Percentiles rank a stretch among this genome's conserved stretches.
Conservation (phyloP, 495 filamentous ascomycete species). For the Aspergillus bridgeri region DNA sequence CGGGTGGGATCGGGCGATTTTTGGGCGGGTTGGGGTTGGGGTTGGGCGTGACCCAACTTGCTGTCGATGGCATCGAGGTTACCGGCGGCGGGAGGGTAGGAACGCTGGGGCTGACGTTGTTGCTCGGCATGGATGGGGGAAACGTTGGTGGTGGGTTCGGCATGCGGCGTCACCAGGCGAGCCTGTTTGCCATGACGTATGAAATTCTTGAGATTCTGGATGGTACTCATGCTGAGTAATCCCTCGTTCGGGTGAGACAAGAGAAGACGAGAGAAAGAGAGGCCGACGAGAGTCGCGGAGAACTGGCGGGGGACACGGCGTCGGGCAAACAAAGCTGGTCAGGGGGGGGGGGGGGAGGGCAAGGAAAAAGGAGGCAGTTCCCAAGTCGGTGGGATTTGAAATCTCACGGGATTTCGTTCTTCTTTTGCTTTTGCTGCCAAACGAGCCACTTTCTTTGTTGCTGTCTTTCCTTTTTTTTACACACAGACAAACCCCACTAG, state of each 20-base stretch:
- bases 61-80: conserved; percentile 56
- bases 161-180: conserved; percentile 60
- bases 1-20: conserved; percentile 46
- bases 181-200: conserved; percentile 98
- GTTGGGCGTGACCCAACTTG: conserved; percentile 55
- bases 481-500: conserved; percentile 6
- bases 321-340: conserved; percentile 75
- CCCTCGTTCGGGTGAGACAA: not conserved
- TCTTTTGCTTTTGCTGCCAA: not conserved
- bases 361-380: conserved; percentile 29
- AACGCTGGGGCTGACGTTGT: conserved; percentile 48
- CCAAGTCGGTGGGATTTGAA: conserved; percentile 6
- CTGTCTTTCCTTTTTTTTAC: not conserved
- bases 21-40: conserved; percentile 51
- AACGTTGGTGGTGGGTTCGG: conserved; percentile 65
- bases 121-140: conserved; percentile 65
- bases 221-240: conserved; percentile 63
- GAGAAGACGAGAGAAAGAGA: conserved; percentile 1
- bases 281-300: conserved; percentile 1
- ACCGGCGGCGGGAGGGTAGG: conserved; percentile 49
- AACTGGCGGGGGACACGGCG: conserved; percentile 24
- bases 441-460: conserved; percentile 1
- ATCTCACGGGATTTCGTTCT: not conserved
- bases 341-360: conserved; percentile 69
- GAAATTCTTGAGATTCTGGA: conserved; percentile 94